Base-by-base conservation (phyloP, 257 asterid species). In the Sherardia arvensis region DNA sequence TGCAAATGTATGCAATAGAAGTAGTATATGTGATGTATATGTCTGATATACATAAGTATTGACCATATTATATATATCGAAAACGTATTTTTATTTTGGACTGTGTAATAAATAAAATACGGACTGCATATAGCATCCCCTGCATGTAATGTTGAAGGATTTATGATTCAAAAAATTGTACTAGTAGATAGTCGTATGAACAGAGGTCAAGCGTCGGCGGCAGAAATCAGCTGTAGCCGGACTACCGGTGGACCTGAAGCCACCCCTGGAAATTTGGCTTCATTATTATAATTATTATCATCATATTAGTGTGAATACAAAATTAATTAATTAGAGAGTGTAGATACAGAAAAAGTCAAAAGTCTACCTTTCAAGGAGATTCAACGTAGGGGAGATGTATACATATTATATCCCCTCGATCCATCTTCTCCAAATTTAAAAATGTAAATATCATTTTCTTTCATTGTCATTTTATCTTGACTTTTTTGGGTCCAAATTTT, bases 301-400 rank as follows among this genome's bases (percentile, higher is more conserved):
- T n/a, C n/a, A n/a, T n/a, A 43, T 43, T 43, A 14, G 20, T 43
- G 51, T 17, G 5, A 17, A 3, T 43, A 15, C 51, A 43, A 43
- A 43, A 43, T 10, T 43, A 43, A 43, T 8, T 43, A 25, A 66
- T 29, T 45, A 27, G 49, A 27, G 49, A 67, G 17, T 45, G 22
- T 26, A 30, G 14, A 14, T 30, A 21, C 66, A 3, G 51, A 17
- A 53, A 69, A 59, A 53, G 65, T 65, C 29, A 3, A 3, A n/a
- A 38, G 55, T 77, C 68, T 74, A 61, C 47, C 38, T 59, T 77
- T 14, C 30, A 61, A 33, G 49, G 38, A 21, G 68, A 30, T 68
- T 54, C 67, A 61, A 69, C 69, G 73, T 32, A 20, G 7, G 26
- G 40, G 36, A 59, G 51, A 11, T 22, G 25, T 33, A 61, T 38